These are phyloP conservation scores for Tulasnella sp. DNA, from an alignment of 768 basidiomycete genomes.

Conservation along the genomic window DNA sequence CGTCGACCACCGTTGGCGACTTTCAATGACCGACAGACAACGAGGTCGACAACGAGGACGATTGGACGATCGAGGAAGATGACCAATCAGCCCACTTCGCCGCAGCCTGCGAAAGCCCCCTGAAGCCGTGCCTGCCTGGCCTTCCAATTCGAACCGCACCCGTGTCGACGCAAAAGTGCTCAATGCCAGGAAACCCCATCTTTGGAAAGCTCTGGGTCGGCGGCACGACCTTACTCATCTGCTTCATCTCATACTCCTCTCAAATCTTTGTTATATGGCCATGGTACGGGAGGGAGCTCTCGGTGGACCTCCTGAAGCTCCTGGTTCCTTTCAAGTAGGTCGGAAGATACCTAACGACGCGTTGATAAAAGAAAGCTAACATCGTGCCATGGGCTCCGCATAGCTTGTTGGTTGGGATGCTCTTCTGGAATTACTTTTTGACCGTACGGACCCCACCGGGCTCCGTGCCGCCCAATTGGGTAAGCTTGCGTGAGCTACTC, in stretches of 20 bases:
- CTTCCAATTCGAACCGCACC: neutral
- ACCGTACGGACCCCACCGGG: constrained; percentile 87
- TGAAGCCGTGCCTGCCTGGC: constrained; percentile 14
- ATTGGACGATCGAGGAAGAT: neutral
- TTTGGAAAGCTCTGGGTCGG: constrained; percentile 49
- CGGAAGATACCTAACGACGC: neutral
- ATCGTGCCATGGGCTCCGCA: neutral
- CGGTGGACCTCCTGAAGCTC: constrained; percentile 73
- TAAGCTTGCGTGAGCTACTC: constrained; percentile 41
- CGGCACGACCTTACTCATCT: constrained; percentile 71
- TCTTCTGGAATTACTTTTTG: constrained; percentile 88
- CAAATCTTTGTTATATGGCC: constrained; percentile 92
- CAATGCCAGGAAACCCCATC: constrained; percentile 28
- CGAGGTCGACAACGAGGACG: neutral
- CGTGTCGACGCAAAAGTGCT: neutral
- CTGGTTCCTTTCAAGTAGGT: constrained; percentile 86
- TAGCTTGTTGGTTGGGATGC: constrained; percentile 73
- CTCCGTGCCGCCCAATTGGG: constrained; percentile 76
- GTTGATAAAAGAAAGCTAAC: neutral
- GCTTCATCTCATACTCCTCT: constrained; percentile 85
- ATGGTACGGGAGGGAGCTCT: constrained; percentile 80
- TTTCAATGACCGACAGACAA: neutral
- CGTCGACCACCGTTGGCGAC: neutral
- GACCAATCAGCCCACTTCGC: neutral
- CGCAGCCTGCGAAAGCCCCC: constrained; percentile 11